Evolutionary conservation across 148 eudicot genomes (phyloP), one percentile per base, ranked within the genome.

Genomic region (Rhododendron williamsianum): DNA sequence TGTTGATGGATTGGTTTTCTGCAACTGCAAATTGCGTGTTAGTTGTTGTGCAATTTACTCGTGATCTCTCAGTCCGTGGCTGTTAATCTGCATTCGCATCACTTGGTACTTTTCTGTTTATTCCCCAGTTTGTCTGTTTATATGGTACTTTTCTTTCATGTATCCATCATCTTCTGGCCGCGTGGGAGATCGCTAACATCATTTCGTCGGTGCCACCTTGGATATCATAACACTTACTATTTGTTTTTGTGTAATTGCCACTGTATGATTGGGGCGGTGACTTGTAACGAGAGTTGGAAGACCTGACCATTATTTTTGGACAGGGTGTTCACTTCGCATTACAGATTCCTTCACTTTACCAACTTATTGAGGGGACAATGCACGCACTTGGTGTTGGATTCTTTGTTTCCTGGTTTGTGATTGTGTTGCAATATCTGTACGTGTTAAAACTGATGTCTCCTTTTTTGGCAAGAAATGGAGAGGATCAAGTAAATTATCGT

Each of bases 1-100:
- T 13, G 38, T 69, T 46, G n/a, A 77, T n/a, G 33, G 69, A 69
- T 80, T 85, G 82, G 84, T 30, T 82, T 27, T 58, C 11, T 9
- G 36, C 19, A 36, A 58, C 51, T 43, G 46, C 51, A 30, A 35
- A 71, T 71, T 30, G 35, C 9, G 7, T 13, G 38, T 30, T 27
- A 11, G 35, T 12, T 4, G 8, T 30, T 4, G 8, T 30, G 35
- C 76, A 30, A 71, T 30, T 71, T 33, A 13, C 76, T 71, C 35
- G 33, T 13, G 76, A 71, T 16, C 36, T 33, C 41, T 71, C 76
- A 30, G 18, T 30, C 76, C 38, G 0, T 12, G 76, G 41, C 76
- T 71, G 76, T 12, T 71, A 71, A 71, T 71, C 18, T 25, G 73
- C 73, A 67, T 67, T 71, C 41, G 27, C 76, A 4, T 71, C 76